A percentile compares a stretch with the other conserved stretches of the same genome.
Evolutionary conservation across 2,329 filamentous ascomycete species (phyloP).

Genomic region (Colletotrichum phormii): DNA sequence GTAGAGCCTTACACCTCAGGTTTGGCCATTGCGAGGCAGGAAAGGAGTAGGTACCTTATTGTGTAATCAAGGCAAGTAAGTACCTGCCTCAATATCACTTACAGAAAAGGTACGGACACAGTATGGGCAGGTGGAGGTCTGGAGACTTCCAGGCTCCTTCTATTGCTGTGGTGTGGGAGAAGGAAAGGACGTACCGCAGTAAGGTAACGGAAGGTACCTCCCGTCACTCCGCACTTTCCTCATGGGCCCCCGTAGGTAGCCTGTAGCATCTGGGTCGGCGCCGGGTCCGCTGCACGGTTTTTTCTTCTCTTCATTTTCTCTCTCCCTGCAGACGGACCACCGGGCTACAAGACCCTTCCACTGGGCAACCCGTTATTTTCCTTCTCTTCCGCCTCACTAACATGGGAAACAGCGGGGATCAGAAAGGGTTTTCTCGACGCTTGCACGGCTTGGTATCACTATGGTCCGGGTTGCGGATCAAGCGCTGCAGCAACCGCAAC

Average conservation of each 20-base stretch:
- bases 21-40: not conserved
- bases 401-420: conserved; percentile 21
- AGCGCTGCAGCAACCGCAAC: conserved; percentile 1
- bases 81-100: not conserved
- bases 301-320: conserved; percentile 4
- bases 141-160: not conserved
- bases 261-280: not conserved
- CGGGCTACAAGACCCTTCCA: conserved; percentile 31
- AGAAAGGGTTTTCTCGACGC: conserved; percentile 9
- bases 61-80: no score
- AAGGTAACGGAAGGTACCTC: not conserved
- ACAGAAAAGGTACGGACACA: not conserved
- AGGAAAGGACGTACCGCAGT: not conserved
- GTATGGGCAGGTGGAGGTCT: not conserved
- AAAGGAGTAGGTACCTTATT: not conserved
- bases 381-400: conserved; percentile 6
- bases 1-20: not conserved
- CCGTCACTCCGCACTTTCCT: not conserved
- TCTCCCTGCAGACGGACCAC: conserved; percentile 20
- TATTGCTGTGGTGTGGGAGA: no score
- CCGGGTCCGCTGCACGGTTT: conserved; percentile 11
- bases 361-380: conserved; percentile 33
- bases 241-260: not conserved
- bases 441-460: not conserved
- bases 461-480: not conserved